phyloP scores from a whole-genome alignment of 1,139 yeast species.

The Zygosaccharomyces pseudobailii region DNA sequence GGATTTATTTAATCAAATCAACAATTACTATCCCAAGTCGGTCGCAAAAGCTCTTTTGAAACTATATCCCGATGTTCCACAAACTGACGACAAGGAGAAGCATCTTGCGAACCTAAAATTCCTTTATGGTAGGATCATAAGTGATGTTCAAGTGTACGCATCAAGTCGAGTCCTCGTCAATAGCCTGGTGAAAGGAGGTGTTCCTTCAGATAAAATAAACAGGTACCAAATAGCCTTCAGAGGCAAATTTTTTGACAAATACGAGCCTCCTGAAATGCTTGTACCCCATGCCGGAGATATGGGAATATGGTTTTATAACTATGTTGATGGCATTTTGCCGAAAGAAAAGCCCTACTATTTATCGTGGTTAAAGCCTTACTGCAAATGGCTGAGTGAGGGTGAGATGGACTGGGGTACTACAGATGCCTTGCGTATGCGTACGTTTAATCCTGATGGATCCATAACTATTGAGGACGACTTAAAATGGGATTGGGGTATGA shows the following conservation, averaged over 20 bases:
- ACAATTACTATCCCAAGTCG: slow-evolving; percentile 37
- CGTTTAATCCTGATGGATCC: slow-evolving; percentile 32
- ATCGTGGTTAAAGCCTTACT: slow-evolving; percentile 32
- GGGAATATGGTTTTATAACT: slow-evolving; percentile 37
- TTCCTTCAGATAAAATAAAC: slow-evolving; percentile 28
- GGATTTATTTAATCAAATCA: slow-evolving; percentile 32
- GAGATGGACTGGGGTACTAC: slow-evolving; percentile 30
- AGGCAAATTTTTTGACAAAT: slow-evolving; percentile 31
- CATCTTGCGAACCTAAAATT: slow-evolving; percentile 22
- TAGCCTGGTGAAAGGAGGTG: slow-evolving; percentile 5
- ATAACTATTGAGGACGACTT: slow-evolving; percentile 28
- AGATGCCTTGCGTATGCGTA: slow-evolving; percentile 13
- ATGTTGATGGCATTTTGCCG: slow-evolving; percentile 16
- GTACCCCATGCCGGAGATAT: slow-evolving; percentile 38
- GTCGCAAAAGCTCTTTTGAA: slow-evolving; percentile 32
- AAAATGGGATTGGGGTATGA: slow-evolving; percentile 37
- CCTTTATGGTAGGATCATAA: slow-evolving; percentile 35
- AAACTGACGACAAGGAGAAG: slow-evolving; percentile 20
- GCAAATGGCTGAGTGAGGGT: slow-evolving; percentile 25
- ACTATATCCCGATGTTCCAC: slow-evolving; percentile 31
- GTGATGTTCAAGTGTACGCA: slow-evolving; percentile 40
- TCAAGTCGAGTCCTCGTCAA: slow-evolving; percentile 29
- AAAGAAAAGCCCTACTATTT: slow-evolving; percentile 25
- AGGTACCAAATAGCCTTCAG: slow-evolving; percentile 37
- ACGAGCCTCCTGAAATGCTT: slow-evolving; percentile 24